Conservation (phyloP, 768 basidiomycete species). For the Boletus subcaerulescens region DNA sequence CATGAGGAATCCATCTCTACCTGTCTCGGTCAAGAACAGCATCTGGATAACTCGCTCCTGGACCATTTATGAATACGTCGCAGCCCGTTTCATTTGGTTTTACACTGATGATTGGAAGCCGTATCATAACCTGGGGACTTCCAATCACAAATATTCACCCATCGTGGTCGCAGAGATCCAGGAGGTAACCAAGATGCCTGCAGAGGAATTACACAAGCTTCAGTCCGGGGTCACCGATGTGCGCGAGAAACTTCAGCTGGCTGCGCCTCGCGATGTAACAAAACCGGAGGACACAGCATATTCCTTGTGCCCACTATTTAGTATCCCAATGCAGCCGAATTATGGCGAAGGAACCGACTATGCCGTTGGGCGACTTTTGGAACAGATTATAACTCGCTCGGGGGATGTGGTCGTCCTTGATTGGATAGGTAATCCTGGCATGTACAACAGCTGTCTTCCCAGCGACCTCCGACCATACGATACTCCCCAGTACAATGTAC, state of each 20-base stretch:
- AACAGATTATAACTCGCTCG: neutral
- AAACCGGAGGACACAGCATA: neutral
- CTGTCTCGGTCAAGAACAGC: neutral
- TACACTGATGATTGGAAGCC: neutral
- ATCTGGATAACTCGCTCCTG: neutral
- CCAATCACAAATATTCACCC: neutral
- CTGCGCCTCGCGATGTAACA: neutral
- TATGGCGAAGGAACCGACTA: neutral
- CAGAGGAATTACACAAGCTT: neutral
- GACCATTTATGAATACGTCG: neutral
- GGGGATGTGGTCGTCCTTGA: neutral
- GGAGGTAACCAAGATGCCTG: neutral
- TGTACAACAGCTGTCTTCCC: slow-evolving; percentile 1
- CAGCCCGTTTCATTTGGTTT: neutral
- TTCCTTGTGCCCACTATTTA: neutral
- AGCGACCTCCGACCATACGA: neutral
- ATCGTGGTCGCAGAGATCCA: neutral
- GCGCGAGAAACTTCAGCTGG: neutral
- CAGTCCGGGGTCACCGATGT: neutral
- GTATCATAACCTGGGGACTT: neutral
- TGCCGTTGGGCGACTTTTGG: neutral
- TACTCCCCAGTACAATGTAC: neutral
- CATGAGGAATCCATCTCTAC: neutral
- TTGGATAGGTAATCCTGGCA: neutral
- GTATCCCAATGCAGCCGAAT: neutral